A percentile compares a stretch with the other conserved stretches of the same genome.
These are phyloP conservation scores for Baudoinia panamericana DNA, from an alignment of 495 filamentous ascomycete species.

Conservation along the genomic window DNA sequence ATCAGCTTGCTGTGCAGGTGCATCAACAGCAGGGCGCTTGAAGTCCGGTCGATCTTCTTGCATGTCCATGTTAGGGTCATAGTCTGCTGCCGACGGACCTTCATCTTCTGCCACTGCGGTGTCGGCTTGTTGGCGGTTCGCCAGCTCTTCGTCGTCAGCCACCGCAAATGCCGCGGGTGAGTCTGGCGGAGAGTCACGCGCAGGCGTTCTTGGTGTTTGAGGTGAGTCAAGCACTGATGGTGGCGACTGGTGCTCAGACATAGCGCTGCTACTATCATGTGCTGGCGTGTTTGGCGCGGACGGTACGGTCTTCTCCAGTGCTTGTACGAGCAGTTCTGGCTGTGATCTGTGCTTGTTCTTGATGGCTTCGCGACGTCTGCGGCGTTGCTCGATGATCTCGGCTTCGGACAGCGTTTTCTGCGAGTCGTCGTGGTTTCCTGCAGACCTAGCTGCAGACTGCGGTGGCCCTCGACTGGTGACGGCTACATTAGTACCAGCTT, in stretches of 20 bases:
- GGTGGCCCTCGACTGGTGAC: neutral
- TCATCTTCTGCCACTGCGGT: slow-evolving; percentile 44
- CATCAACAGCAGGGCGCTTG: slow-evolving; percentile 40
- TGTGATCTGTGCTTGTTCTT: slow-evolving; percentile 67
- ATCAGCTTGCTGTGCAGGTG: neutral
- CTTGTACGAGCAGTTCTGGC: slow-evolving; percentile 62
- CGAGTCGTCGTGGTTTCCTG: neutral
- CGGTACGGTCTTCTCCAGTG: slow-evolving; percentile 25
- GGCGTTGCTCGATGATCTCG: slow-evolving; percentile 70
- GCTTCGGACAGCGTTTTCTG: slow-evolving; percentile 38
- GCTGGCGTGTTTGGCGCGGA: slow-evolving; percentile 12
- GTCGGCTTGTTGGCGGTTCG: slow-evolving; percentile 32
- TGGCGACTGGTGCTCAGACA: slow-evolving; percentile 15
- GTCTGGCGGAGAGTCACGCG: slow-evolving; percentile 35
- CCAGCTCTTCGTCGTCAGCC: slow-evolving; percentile 50
- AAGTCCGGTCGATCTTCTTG: slow-evolving; percentile 69
- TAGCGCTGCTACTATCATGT: slow-evolving; percentile 9
- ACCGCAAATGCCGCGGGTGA: slow-evolving; percentile 44
- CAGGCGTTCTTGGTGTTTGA: slow-evolving; percentile 38
- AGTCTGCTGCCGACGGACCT: slow-evolving; percentile 85
- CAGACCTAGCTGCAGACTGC: slow-evolving; percentile 1
- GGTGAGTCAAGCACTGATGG: slow-evolving; percentile 27
- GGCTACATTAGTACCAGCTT: neutral
- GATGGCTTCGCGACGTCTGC: slow-evolving; percentile 76
- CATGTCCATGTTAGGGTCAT: slow-evolving; percentile 90